Evolutionary conservation across 352 stramenopile species (phyloP).

Genomic region (Pythium biforme): DNA sequence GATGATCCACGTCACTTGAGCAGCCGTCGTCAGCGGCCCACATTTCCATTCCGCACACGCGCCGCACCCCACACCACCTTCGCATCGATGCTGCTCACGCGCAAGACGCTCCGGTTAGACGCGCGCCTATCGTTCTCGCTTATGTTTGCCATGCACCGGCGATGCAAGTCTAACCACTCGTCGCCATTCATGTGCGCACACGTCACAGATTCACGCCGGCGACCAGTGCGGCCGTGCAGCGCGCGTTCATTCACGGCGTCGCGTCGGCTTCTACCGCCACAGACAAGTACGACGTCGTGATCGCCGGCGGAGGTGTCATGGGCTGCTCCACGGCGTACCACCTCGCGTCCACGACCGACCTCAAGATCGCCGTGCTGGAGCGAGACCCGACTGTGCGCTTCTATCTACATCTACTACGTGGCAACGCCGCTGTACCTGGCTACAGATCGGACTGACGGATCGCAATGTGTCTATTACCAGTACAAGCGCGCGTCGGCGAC

Average conservation of each 20-base stretch:
- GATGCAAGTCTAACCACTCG: too few species aligned
- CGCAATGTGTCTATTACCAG: slow-evolving; percentile 22
- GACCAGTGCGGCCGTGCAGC: neutral
- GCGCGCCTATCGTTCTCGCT: neutral
- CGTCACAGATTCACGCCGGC: neutral
- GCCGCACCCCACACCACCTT: neutral
- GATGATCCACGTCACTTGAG: slow-evolving; percentile 13
- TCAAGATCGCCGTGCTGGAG: slow-evolving; percentile 77
- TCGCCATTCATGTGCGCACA: too few species aligned
- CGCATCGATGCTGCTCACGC: slow-evolving; percentile 5
- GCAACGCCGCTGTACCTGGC: too few species aligned
- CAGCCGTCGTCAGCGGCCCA: neutral
- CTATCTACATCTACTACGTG: too few species aligned
- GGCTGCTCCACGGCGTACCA: slow-evolving; percentile 87
- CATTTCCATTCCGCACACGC: neutral
- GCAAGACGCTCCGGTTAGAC: slow-evolving; percentile 9
- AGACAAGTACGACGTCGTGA: slow-evolving; percentile 72
- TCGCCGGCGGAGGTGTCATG: slow-evolving; percentile 80
- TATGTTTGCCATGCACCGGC: neutral
- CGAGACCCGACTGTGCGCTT: slow-evolving; percentile 64
- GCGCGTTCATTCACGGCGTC: slow-evolving; percentile 4
- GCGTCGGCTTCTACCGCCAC: neutral
- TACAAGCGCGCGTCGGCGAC: slow-evolving; percentile 84
- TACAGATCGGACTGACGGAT: too few species aligned
- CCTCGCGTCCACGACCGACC: slow-evolving; percentile 58